phyloP scores from a whole-genome alignment of 495 filamentous ascomycete species.

The Penicillium herquei region DNA sequence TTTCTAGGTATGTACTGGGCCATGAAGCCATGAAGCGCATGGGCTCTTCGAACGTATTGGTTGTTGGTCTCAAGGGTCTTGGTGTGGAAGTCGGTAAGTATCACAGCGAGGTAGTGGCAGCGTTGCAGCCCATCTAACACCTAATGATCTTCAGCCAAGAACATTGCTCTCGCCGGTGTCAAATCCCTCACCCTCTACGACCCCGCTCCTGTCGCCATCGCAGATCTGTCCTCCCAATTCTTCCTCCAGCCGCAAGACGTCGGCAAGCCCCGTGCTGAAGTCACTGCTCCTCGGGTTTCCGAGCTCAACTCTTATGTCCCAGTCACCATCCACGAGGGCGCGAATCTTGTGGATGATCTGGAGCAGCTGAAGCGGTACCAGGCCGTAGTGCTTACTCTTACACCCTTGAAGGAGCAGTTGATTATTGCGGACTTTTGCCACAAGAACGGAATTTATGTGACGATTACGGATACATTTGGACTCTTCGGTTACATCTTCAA shows the following conservation, averaged over 20 bases:
- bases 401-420: slow-evolving; percentile 74
- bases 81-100: slow-evolving; percentile 86
- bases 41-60: slow-evolving; percentile 91
- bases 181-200: slow-evolving; percentile 86
- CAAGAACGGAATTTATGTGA: slow-evolving; percentile 83
- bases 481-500: slow-evolving; percentile 96
- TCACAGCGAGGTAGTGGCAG: neutral
- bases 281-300: slow-evolving; percentile 83
- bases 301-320: slow-evolving; percentile 97
- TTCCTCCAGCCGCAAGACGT: slow-evolving; percentile 88
- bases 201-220: slow-evolving; percentile 72
- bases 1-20: slow-evolving; percentile 77
- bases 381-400: slow-evolving; percentile 86
- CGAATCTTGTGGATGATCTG: slow-evolving; percentile 65
- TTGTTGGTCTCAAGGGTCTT: slow-evolving; percentile 88
- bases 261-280: slow-evolving; percentile 84
- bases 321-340: slow-evolving; percentile 67
- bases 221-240: slow-evolving; percentile 94
- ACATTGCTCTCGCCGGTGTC: slow-evolving; percentile 94
- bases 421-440: slow-evolving; percentile 89
- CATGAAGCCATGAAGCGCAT: slow-evolving; percentile 99
- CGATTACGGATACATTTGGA: slow-evolving; percentile 85
- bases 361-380: slow-evolving; percentile 82
- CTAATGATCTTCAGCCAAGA: slow-evolving; percentile 67
- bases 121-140: neutral